Conservation (phyloP, 1,284 basidiomycete genomes). For the Coniferiporia weirii region DNA sequence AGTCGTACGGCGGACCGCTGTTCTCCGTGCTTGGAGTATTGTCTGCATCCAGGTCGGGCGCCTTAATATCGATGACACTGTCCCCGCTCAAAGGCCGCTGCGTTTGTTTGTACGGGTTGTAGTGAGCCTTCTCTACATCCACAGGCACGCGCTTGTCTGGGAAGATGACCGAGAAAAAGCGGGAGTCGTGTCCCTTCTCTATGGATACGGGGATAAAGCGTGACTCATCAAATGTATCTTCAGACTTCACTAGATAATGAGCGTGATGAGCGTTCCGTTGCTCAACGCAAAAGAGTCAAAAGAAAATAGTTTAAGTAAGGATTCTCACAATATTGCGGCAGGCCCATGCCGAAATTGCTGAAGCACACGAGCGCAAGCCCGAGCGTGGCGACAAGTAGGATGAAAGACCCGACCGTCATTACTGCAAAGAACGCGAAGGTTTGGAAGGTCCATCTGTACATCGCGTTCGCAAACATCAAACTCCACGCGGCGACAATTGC, state of each 20-base stretch:
- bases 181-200: neutral
- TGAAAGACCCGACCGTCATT: constrained; percentile 19
- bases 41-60: neutral
- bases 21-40: too few relatives aligned
- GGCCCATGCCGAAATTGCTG: constrained; percentile 23
- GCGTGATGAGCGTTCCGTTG: too few relatives aligned
- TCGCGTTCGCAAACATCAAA: constrained; percentile 20
- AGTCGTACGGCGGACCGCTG: too few relatives aligned
- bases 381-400: constrained; percentile 19
- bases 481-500: constrained; percentile 18
- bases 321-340: constrained; percentile 20
- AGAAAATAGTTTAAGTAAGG: neutral
- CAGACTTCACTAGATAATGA: constrained; percentile 4
- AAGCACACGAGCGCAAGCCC: constrained; percentile 22
- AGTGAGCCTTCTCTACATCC: neutral
- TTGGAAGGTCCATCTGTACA: constrained; percentile 23
- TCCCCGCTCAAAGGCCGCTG: neutral
- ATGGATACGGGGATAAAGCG: constrained; percentile 12
- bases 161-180: constrained; percentile 9
- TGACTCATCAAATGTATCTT: constrained; percentile 14
- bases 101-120: neutral
- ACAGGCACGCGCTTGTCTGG: constrained; percentile 6
- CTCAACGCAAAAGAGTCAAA: neutral
- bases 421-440: constrained; percentile 26
- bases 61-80: constrained; percentile 11